Evolutionary conservation across 148 eudicot genomes (phyloP).

Genomic region (Camellia lanceoleosa): DNA sequence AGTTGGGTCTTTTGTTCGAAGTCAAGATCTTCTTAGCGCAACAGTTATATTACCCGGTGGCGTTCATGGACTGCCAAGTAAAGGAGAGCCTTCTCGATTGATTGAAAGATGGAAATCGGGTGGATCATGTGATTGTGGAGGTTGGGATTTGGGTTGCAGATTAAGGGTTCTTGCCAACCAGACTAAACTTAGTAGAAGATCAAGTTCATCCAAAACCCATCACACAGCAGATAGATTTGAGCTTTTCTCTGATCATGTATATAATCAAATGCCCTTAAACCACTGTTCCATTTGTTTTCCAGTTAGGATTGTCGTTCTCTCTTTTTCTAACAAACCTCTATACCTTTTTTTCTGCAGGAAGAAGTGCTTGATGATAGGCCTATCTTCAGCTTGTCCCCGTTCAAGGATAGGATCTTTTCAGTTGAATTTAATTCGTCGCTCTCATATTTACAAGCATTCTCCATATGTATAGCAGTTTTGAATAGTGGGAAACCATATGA

Average conservation of each 20-base stretch:
- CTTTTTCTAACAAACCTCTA: no score
- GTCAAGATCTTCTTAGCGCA: conserved; percentile 24
- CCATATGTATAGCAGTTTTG: conserved; percentile 54
- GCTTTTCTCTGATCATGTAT: conserved; percentile 62
- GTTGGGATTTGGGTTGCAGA: conserved; percentile 96
- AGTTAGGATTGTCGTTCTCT: background rate
- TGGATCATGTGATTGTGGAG: conserved; percentile 92
- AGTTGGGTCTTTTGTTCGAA: background rate
- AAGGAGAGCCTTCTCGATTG: conserved; percentile 69
- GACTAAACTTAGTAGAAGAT: conserved; percentile 23
- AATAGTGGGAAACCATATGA: conserved; percentile 50
- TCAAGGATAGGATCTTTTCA: conserved; percentile 63
- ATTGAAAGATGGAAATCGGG: conserved; percentile 77
- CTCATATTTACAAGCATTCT: conserved; percentile 71
- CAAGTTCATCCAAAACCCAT: conserved; percentile 23
- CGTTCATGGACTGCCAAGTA: conserved; percentile 68
- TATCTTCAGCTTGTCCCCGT: conserved; percentile 48
- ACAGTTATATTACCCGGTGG: conserved; percentile 84
- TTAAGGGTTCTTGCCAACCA: conserved; percentile 44
- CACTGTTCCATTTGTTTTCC: background rate
- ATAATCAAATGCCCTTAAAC: conserved; percentile 2
- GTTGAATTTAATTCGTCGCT: conserved; percentile 66
- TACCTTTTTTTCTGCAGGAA: conserved; percentile 38
- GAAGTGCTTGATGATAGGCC: conserved; percentile 38
- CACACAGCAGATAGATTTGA: conserved; percentile 34